Base-by-base conservation (phyloP, 768 basidiomycete genomes). In the Kwoniella sp. region DNA sequence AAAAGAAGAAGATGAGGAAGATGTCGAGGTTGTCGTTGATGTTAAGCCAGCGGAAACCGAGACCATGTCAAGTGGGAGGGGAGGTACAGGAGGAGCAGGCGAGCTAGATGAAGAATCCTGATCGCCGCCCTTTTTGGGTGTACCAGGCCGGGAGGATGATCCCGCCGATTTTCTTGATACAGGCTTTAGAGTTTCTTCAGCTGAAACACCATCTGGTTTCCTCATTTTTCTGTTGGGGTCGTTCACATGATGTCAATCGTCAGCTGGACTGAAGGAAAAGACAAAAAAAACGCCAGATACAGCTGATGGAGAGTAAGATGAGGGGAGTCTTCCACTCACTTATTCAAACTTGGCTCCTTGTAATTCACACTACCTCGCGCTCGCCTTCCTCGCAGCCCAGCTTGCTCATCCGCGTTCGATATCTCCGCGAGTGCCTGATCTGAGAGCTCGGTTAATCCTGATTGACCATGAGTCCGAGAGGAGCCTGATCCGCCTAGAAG, bases 301-400 rank as follows among this genome's bases (percentile, higher is more conserved):
- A n/a, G n/a, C n/a, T n/a, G n/a, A n/a, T n/a, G n/a, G n/a, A n/a
- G n/a, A 33, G 13, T 33, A 13, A 33, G 33, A 33, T 33, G 33
- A n/a, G n/a, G n/a, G n/a, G n/a, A n/a, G 33, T 9, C 6, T 30
- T 2, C 15, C 3, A 70, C 76, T 64, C 58, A 78, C 77, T 68
- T 74, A 50, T 67, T 72, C 40, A 78, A 51, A 66, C 69, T 75
- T 19, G 77, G 77, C 51, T 78, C 77, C 54, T 78, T 78, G 67
- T 78, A 78, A 54, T 72, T 78, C n/a, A 77, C 73, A 50, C 73
- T 73, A 52, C 66, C 68, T 25, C 73, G 62, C 3, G 72, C 63
- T 46, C 73, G 55, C 21, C 77, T 56, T 27, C 65, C 64, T 30
- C 73, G 49, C 17, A 54, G 55, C 15, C 19, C 27, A 24, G 46